These are phyloP conservation scores for Dothistroma septosporum DNA, from an alignment of 2,329 filamentous ascomycete species.

Conservation along the genomic window DNA sequence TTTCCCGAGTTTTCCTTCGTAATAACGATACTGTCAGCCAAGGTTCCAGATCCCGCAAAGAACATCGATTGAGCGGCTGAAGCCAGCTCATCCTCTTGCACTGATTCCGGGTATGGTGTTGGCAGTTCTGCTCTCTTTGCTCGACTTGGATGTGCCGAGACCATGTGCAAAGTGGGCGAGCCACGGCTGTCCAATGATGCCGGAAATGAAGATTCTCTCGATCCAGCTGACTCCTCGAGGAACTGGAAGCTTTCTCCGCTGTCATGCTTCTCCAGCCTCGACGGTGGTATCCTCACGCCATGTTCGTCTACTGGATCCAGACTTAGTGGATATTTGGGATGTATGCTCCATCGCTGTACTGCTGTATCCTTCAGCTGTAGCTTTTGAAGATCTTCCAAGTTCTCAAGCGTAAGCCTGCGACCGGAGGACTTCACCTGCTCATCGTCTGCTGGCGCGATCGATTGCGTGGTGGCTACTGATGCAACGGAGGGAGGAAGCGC, in stretches of 20 bases:
- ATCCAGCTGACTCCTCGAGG: slow-evolving; percentile 60
- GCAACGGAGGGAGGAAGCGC: slow-evolving; percentile 27
- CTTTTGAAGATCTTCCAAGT: slow-evolving; percentile 25
- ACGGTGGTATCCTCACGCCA: slow-evolving; percentile 29
- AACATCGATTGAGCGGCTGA: slow-evolving; percentile 16
- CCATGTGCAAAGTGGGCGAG: slow-evolving; percentile 23
- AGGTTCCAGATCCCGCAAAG: slow-evolving; percentile 20
- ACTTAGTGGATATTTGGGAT: slow-evolving; percentile 26
- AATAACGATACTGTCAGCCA: slow-evolving; percentile 13
- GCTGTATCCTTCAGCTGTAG: slow-evolving; percentile 19
- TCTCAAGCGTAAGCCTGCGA: slow-evolving; percentile 21
- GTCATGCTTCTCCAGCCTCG: slow-evolving; percentile 49
- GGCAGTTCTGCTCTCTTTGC: background rate
- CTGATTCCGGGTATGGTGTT: slow-evolving; percentile 6
- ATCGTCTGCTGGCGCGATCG: background rate
- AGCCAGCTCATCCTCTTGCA: slow-evolving; percentile 5
- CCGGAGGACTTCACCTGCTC: slow-evolving; percentile 5
- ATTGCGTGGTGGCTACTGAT: slow-evolving; percentile 8
- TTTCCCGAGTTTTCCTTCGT: slow-evolving; percentile 15
- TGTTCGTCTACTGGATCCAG: slow-evolving; percentile 24
- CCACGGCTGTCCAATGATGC: slow-evolving; percentile 44
- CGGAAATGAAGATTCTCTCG: slow-evolving; percentile 51
- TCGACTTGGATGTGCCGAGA: slow-evolving; percentile 21
- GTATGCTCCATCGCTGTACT: slow-evolving; percentile 28
- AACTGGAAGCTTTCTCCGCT: slow-evolving; percentile 61